Conservation (phyloP, 306 rosid genomes). For the Pachyrhizus erosus region DNA sequence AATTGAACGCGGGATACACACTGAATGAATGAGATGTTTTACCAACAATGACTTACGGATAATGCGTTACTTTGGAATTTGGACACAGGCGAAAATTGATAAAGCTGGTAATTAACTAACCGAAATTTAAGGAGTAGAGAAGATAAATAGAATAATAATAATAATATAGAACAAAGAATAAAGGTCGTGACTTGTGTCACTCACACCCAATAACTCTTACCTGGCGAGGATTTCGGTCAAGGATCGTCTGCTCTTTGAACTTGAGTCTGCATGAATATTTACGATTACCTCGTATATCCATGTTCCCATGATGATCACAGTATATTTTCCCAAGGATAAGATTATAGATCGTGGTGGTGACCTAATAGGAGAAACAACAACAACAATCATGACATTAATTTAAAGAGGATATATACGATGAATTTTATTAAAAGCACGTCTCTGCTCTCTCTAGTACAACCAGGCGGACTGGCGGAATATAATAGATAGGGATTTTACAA, state of each 20-base stretch:
- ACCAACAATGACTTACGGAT: background rate
- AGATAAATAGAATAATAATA: conserved; percentile 12
- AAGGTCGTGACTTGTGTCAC: background rate
- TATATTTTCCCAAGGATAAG: conserved; percentile 93
- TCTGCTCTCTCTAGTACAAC: conserved; percentile 11
- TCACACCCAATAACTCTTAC: conserved; percentile 51
- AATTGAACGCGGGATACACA: background rate
- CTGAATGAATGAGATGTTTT: background rate
- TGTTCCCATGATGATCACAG: conserved; percentile 94
- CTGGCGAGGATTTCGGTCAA: conserved; percentile 97
- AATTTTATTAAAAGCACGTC: background rate
- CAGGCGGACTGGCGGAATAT: background rate
- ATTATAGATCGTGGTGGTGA: conserved; percentile 89
- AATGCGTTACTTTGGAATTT: background rate
- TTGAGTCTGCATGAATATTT: conserved; percentile 80
- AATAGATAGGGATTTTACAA: conserved; percentile 32
- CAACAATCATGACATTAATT: background rate
- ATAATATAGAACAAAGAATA: background rate
- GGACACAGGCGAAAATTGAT: background rate
- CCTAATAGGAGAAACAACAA: conserved; percentile 59
- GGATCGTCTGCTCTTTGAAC: conserved; percentile 92
- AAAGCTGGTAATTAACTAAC: background rate
- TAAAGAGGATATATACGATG: background rate
- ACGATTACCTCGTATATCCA: conserved; percentile 87
- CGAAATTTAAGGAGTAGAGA: background rate